Evolutionary conservation across 2,329 filamentous ascomycete genomes (phyloP), one percentile per base, ranked within the genome.

Genomic region (Fusarium sp.): DNA sequence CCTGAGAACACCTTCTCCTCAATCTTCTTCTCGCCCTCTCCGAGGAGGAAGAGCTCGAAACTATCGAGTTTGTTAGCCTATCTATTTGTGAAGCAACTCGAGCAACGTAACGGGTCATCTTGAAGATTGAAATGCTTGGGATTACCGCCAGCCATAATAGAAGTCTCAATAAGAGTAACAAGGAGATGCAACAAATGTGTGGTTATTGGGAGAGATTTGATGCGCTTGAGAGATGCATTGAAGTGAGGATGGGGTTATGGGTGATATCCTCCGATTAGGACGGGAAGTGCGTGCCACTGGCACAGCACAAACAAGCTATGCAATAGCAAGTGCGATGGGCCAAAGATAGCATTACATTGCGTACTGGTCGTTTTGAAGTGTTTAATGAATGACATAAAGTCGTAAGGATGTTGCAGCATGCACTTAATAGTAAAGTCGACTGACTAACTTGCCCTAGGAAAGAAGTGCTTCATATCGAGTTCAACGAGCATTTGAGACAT

Each of bases 41-140:
- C 87, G 62, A 98, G 91, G 68, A 97, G 82, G 82, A 97, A 98
- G 48, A 96, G 88, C 84, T 98, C 96, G 83, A 96, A 97, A 77
- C 96, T 98, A 19, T 15, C 35, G 14, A 7, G 3, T 14, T 20
- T 13, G 64, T 79, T 39, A 78, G 77, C 33, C 41, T 41, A 39
- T 32, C 37, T 30, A 46, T n/a, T 5, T 11, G 7, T 22, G 22
- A 9, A 43, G 20, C 33, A 30, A n/a, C 37, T 19, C 10, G 23
- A 55, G 27, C n/a, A 73, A 77, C 77, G 71, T 68, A 78, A 78
- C 78, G 70, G 67, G 65, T 74, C 72, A 58, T 79, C 76, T 56
- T 77, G 75, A 47, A 80, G 59, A 56, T 83, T 82, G 55, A 75
- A 71, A 65, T 83, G 80, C 59, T 75, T 80, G n/a, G 68, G 59